Conservation (phyloP, 768 basidiomycete species). For the Gymnopilus dilepis region DNA sequence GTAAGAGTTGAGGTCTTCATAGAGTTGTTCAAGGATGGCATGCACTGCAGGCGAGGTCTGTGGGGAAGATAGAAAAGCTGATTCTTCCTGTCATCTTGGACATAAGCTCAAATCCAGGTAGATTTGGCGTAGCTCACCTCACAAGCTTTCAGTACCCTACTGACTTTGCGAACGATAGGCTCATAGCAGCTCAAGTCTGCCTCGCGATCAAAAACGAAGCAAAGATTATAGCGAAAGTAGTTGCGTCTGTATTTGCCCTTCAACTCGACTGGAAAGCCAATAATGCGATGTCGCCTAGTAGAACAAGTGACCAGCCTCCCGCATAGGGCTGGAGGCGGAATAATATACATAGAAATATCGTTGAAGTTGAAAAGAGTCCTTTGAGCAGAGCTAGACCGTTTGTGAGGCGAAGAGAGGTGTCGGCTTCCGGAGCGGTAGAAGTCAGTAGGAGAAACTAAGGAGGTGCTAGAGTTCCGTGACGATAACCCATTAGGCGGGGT, state of each 20-base stretch:
- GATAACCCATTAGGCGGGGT: constrained; percentile 33
- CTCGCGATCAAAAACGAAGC: constrained; percentile 92
- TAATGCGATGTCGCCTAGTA: constrained; percentile 80
- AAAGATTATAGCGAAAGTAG: constrained; percentile 92
- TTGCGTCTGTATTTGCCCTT: constrained; percentile 80
- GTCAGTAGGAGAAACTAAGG: constrained; percentile 51
- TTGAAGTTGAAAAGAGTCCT: constrained; percentile 83
- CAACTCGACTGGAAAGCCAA: constrained; percentile 89
- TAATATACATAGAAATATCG: constrained; percentile 92
- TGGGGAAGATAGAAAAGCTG: constrained; percentile 81
- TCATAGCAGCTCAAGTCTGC: constrained; percentile 96
- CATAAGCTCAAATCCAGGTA: constrained; percentile 6
- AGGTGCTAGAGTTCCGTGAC: constrained; percentile 59
- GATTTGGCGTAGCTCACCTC: too few species aligned
- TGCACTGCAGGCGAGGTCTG: constrained; percentile 70
- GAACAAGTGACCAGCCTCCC: constrained; percentile 89
- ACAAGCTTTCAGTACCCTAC: constrained; percentile 84
- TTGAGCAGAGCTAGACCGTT: constrained; percentile 55
- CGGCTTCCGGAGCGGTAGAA: constrained; percentile 49
- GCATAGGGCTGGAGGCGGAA: constrained; percentile 85
- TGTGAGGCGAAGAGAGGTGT: constrained; percentile 46
- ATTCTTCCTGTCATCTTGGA: constrained; percentile 70
- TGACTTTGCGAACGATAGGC: constrained; percentile 93
- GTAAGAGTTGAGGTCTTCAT: constrained; percentile 97
- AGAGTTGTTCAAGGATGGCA: constrained; percentile 92